Conservation (phyloP, 129 eudicot species). For the Sambucus nigra region DNA sequence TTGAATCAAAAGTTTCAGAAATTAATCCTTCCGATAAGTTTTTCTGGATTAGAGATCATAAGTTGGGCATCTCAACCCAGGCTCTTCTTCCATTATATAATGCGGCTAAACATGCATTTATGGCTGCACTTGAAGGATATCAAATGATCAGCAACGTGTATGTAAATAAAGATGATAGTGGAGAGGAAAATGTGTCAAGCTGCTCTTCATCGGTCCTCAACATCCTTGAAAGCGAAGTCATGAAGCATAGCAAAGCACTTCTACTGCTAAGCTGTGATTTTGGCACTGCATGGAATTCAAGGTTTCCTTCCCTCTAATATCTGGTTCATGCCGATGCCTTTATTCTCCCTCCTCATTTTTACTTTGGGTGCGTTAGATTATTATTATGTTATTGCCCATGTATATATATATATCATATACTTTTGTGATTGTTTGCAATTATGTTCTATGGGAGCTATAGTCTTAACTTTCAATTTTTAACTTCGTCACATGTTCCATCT, state of each 20-base stretch:
- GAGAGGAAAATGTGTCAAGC: constrained; percentile 16
- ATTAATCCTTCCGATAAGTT: constrained; percentile 18
- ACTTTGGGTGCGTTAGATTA: background rate
- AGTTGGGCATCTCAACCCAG: constrained; percentile 73
- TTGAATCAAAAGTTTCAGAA: constrained; percentile 5
- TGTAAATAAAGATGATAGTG: constrained; percentile 13
- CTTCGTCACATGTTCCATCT: no score
- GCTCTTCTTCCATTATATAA: constrained; percentile 47
- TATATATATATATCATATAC: no score
- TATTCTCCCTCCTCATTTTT: background rate
- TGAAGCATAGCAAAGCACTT: constrained; percentile 84
- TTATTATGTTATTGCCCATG: background rate
- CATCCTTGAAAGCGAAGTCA: constrained; percentile 35
- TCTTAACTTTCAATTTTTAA: no score
- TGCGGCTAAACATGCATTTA: constrained; percentile 54
- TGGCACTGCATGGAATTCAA: constrained; percentile 92
- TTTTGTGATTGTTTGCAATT: no score
- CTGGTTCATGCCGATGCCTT: background rate
- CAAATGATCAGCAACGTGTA: constrained; percentile 11
- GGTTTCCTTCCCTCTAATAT: constrained; percentile 28
- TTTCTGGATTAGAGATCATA: constrained; percentile 77
- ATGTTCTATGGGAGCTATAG: no score
- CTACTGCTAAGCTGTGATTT: constrained; percentile 75
- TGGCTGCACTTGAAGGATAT: constrained; percentile 38
- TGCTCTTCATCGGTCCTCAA: constrained; percentile 20